Base-by-base conservation (phyloP, 306 rosid species). In the Coriaria nepalensis region DNA sequence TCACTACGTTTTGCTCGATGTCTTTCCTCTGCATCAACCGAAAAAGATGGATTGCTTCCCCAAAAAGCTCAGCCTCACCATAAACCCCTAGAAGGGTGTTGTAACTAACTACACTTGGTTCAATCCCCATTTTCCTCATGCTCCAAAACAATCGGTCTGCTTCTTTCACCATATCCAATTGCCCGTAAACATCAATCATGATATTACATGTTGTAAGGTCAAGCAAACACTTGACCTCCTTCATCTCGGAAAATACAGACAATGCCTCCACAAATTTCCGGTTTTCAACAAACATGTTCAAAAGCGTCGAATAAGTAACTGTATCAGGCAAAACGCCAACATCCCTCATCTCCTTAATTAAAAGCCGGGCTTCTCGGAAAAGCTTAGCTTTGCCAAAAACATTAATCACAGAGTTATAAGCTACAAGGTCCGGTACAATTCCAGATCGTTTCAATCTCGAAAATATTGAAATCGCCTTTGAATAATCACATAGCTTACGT, bases 121-220 rank as follows among this genome's bases (percentile, higher is more conserved):
- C 82, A 39, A 88, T 62, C 41, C 82, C 97, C 68, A 83, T 66
- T 65, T 84, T 84, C 68, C 83, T 76, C 93, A 88, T 78, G 64
- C 97, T 78, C 97, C 97, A 84, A 60, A 88, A 88, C 58, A 88
- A 69, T 42, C 83, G 57, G 51, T 88, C 97, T 7, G 95, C 95
- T 59, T 84, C 97, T 74, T 78, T 81, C 33, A 73, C 87, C 97
- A 88, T 81, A 43, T 84, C 86, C 54, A 88, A 76, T 77, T 78
- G 97, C 60, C 97, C 97, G 45, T 88, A 88, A 45, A 81, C 95
- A 74, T 88, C 97, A 53, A 88, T 81, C 93, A 88, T 79, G n/a
- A 88, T 62, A 65, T 88, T 88, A 60, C 93, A 88, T 0, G 87
- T 84, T 2, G 86, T 81, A 13, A 81, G 78, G 69, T 84, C 93